phyloP scores from a whole-genome alignment of 805 yeast species.

The Pichia pseudocactophila region DNA sequence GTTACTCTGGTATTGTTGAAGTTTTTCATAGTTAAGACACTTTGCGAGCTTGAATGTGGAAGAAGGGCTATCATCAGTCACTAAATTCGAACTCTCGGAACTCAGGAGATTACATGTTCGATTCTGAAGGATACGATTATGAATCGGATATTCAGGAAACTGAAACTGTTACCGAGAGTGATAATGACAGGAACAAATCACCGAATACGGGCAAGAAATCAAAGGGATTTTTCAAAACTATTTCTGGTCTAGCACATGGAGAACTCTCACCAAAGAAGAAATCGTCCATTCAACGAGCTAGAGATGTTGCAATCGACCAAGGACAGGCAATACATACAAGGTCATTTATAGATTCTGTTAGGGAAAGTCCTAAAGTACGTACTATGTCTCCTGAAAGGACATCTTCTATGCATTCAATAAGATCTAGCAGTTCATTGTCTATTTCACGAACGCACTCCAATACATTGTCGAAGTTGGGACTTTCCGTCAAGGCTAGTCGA shows the following conservation, averaged over 20 bases:
- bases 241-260: conserved; percentile 10
- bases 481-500: not conserved
- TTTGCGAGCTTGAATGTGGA: conserved; percentile 16
- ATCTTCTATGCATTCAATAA: conserved; percentile 1
- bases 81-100: conserved; percentile 9
- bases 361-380: conserved; percentile 6
- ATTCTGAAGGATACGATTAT: conserved; percentile 5
- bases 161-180: not conserved
- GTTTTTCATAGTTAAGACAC: too few species aligned
- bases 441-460: conserved; percentile 8
- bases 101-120: conserved; percentile 8
- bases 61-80: conserved; percentile 28
- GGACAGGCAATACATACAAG: conserved; percentile 8
- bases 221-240: conserved; percentile 8
- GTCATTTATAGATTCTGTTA: conserved; percentile 10
- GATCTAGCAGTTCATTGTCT: conserved; percentile 8
- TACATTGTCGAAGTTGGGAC: conserved; percentile 3
- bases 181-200: not conserved
- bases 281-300: conserved; percentile 9
- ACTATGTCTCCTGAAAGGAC: conserved; percentile 9
- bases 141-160: conserved; percentile 4
- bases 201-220: not conserved
- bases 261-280: conserved; percentile 5
- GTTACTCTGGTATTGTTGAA: too few species aligned
- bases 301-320: conserved; percentile 8